Base-by-base conservation (phyloP, 352 stramenopile species). In the Salisapilia sapeloensis region DNA sequence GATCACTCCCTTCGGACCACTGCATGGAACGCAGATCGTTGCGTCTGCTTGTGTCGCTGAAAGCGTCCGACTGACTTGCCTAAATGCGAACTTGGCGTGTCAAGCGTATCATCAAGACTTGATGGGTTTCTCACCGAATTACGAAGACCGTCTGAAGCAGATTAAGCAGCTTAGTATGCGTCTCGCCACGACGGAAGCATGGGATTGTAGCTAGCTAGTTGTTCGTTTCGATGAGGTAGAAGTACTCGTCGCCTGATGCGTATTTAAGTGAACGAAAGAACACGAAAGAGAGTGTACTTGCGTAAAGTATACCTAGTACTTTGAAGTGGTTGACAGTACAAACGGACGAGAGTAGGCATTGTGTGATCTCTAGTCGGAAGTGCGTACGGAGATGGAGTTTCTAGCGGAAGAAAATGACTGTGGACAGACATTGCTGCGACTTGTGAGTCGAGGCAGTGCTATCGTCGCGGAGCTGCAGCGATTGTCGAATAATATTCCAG, bases 391-490 rank as follows among this genome's bases (percentile, higher is more conserved):
- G 7, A 90, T 91, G 74, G 78, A 86, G 58, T 86, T 92, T 38
- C 69, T 93, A 30, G 74, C 74, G 4, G 66, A 91, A 38, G 79
- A 96, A 39, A 96, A 96, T 44, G 65, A 96, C 40, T 97, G 91
- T 67, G 91, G 89, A 1, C 80, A 94, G 62, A 96, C 85, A 43
- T 64, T 97, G 40, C 60, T 97, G 55, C 70, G 66, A 17, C 75
- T 97, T 40, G 84, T 95, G 25, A 86, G 78, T 44, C 60, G 71
- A 18, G 91, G 87, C 13, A 90, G 75, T 33, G 66, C 84, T 29
- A 93, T 97, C 47, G 77, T 96, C 27, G 84, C 91, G 8, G 84
- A 96, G 48, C 60, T 97, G 33, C 61, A 94, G 34, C 80, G 81
- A 20, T 60, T 96, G 11, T 89, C 78, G 12, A 86, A 93, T 42